Conservation (phyloP, 2,329 filamentous ascomycete species). For the Knufia fluminis region DNA sequence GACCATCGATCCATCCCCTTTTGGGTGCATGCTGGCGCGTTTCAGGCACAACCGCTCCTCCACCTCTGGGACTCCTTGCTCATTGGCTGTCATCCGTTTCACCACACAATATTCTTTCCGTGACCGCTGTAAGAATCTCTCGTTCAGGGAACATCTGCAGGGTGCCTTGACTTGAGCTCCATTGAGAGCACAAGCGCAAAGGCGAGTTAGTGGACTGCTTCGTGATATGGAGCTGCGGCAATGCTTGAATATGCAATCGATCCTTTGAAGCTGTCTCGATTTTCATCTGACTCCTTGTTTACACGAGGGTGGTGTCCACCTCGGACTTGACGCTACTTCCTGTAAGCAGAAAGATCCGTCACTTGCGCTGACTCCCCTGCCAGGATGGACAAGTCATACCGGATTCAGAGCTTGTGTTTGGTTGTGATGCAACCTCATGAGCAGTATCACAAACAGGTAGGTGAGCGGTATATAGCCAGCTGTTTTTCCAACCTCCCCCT, state of each 20-base stretch:
- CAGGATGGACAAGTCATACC: conserved; percentile 5
- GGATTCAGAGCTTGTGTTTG: conserved; percentile 2
- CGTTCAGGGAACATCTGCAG: conserved; percentile 4
- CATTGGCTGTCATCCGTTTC: conserved; percentile 7
- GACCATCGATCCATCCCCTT: neutral
- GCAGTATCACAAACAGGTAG: conserved; percentile 4
- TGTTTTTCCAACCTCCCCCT: conserved; percentile 4
- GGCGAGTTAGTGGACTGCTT: neutral
- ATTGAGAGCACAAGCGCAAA: conserved; percentile 1
- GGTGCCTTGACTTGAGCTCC: neutral
- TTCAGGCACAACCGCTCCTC: conserved; percentile 5
- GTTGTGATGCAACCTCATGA: conserved; percentile 9
- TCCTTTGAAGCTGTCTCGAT: neutral
- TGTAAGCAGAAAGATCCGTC: conserved; percentile 4
- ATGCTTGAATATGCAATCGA: conserved; percentile 1
- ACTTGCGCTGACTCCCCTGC: conserved; percentile 8
- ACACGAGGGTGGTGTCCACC: conserved; percentile 4
- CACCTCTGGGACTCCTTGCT: neutral
- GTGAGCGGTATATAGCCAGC: conserved; percentile 9
- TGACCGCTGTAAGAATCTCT: neutral
- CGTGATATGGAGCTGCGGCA: neutral
- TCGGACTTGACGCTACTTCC: conserved; percentile 6
- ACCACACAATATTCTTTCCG: neutral
- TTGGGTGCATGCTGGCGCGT: conserved; percentile 1
- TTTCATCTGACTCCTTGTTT: neutral